Evolutionary conservation across 176 grass and related monocot species (phyloP), one percentile per base, ranked within the genome.

Genomic region (Phragmites australis): DNA sequence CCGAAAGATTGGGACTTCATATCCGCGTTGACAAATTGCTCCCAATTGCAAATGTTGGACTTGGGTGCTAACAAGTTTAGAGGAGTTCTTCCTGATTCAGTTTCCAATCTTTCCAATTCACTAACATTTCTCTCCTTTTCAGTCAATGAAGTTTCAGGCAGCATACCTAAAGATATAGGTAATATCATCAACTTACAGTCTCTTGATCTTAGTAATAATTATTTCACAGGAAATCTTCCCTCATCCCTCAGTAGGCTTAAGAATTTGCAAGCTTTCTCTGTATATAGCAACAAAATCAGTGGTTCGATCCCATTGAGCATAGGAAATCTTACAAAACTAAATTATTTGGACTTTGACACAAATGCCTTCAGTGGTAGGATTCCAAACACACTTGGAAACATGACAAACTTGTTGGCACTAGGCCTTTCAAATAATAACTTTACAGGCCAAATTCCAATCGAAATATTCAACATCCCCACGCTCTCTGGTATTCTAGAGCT

Each of bases 291-390:
- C n/a, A 57, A 65, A 0, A 14, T 90, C 3, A 59, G 41, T 41
- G 84, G 69, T 0, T 29, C 10, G 0, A 40, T 87, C 17, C 80
- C 68, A 19, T 1, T 75, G 29, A 0, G 68, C 0, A 8, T 87
- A 18, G 75, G 83, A 65, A 89, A 92, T 15, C 65, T 84, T 42
- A 78, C 73, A 42, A 25, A 40, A 15, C 15, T 92, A 44, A 83
- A 26, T 42, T 17, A 31, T 44, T 10, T 92, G 0, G 0, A 39
- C 25, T 53, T 92, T 9, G 51, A 19, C 0, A 0, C 0, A 2
- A 85, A 82, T 80, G 5, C 40, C 0, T 70, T 92, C 0, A 74
- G 34, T 1, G 83, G 47, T 26, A 68, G 5, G 2, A 89, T 92
- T 61, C 86, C 90, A 21, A 23, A 2, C 43, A 82, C 55, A 3